Evolutionary conservation across 169 alveolate genomes (phyloP), one percentile per base, ranked within the genome.

Genomic region (Eimeria maxima): DNA sequence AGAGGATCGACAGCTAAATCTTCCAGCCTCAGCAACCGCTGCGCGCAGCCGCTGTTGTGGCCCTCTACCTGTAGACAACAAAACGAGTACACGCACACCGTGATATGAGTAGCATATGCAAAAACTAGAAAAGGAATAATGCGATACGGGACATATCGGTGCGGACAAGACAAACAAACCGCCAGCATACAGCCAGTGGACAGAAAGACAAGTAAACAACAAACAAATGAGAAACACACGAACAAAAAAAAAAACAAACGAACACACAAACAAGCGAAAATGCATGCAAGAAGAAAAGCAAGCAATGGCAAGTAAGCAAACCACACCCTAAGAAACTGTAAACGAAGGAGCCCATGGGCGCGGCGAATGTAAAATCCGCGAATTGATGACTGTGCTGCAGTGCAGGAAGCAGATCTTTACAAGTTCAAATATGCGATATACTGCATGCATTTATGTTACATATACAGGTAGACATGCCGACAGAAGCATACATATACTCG

Each of bases 1-100:
- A 99, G 80, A 0, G 99, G 99, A 95, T 99, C 99, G 50, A 96
- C 97, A 42, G 98, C 98, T 91, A 96, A 96, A 95, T 98, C 99
- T 24, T 98, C 99, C 95, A 99, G 97, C 94, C 98, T 97, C 92
- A 98, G 97, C 47, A 99, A 97, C 74, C 99, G 97, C 95, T 98
- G 99, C 47, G 97, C 95, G 80, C 93, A 95, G 57, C 95, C 96
- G 65, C 97, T 95, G 95, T 97, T 97, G 73, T 97, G 93, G 29
- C 97, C 97, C 16, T 96, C 94, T 20, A 94, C 97, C 83, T 95
- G 71, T 50, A 13, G 38, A 4, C 18, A 60, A 6, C 22, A 5
- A 55, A 2, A n/a, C 14, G 45, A 60, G 14, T 14, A 53, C 91
- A 18, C n/a, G 50, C 7, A 78, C 29, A 29, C 2, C 53, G 60